Conservation (phyloP, 805 yeast genomes). For the Candida cerambycidarum region DNA sequence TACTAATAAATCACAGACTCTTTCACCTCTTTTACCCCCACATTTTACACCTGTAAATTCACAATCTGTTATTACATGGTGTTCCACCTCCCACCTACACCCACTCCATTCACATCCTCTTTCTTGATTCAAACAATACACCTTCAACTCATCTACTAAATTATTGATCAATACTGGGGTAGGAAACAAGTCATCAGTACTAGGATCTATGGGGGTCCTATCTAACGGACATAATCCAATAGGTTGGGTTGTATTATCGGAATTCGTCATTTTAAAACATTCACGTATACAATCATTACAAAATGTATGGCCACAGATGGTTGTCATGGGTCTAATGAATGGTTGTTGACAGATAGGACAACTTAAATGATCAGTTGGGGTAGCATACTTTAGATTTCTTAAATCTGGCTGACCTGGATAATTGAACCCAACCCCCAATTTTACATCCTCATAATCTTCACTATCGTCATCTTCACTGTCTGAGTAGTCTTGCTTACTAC, state of each 20-base stretch:
- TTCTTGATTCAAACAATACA: constrained; percentile 49
- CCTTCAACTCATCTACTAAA: constrained; percentile 59
- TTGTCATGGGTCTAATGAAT: constrained; percentile 58
- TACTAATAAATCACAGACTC: constrained; percentile 14
- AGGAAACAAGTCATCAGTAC: constrained; percentile 32
- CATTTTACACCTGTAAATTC: constrained; percentile 37
- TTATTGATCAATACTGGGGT: constrained; percentile 61
- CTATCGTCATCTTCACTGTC: neutral
- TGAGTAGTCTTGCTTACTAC: neutral
- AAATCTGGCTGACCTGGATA: constrained; percentile 22
- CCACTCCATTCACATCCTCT: constrained; percentile 61
- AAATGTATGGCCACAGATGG: constrained; percentile 69
- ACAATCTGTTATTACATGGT: constrained; percentile 44
- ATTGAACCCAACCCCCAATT: neutral
- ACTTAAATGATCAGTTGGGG: constrained; percentile 32
- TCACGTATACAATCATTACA: constrained; percentile 56
- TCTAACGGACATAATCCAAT: constrained; percentile 56
- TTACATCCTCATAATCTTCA: neutral
- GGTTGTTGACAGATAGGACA: constrained; percentile 73
- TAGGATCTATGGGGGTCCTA: constrained; percentile 45
- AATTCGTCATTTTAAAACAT: constrained; percentile 37
- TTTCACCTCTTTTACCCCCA: constrained; percentile 21
- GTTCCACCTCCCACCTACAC: constrained; percentile 56
- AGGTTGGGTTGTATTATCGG: constrained; percentile 17
- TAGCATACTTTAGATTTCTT: constrained; percentile 29